Base-by-base conservation (phyloP, 768 basidiomycete genomes). In the Panaeolus cyanescens region DNA sequence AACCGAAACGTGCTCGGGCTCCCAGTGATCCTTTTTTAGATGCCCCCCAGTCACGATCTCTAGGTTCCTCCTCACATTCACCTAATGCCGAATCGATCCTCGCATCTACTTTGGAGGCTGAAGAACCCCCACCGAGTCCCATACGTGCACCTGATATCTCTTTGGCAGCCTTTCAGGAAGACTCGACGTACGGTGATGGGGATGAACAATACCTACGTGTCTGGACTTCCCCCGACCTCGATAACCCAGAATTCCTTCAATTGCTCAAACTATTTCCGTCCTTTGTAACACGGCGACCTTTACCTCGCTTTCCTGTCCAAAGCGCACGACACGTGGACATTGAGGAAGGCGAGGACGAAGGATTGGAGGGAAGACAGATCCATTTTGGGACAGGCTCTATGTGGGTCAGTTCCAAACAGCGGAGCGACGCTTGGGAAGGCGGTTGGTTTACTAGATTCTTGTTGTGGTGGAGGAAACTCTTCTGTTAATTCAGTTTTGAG, bases 1-100 rank as follows among this genome's bases (percentile, higher is more conserved):
- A 81, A 58, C 79, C 81, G 42, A 90, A 87, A 70, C 89, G 90
- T 66, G 80, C 85, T 9, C 83, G 90, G 67, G 90, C 90, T 57
- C 85, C 91, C 5, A 90, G 88, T 65, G 91, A 92, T 71, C 91
- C 92, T 59, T 93, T 93, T 73, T 74, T 90, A 63, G 91, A 93
- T 67, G 87, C 89, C 45, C 88, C 89, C 7, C 70, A 80, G 17
- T 86, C 89, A 54, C 81, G 78, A 65, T 83, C 86, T 19, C 72
- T 79, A 28, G 83, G 83, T 55, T 82, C 85, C 42, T 81, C 85
- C 32, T 85, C 87, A 31, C 80, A 80, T 57, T 82, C 79, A 53
- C 74, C 71, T 53, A 75, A 73, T 59, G 66, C 73, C 28, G 67
- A 70, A 32, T 69, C 72, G 32, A 63, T 74, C 34, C 77, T 71